Base-by-base conservation (phyloP, 306 rosid genomes). In the Lithocarpus polystachyus region DNA sequence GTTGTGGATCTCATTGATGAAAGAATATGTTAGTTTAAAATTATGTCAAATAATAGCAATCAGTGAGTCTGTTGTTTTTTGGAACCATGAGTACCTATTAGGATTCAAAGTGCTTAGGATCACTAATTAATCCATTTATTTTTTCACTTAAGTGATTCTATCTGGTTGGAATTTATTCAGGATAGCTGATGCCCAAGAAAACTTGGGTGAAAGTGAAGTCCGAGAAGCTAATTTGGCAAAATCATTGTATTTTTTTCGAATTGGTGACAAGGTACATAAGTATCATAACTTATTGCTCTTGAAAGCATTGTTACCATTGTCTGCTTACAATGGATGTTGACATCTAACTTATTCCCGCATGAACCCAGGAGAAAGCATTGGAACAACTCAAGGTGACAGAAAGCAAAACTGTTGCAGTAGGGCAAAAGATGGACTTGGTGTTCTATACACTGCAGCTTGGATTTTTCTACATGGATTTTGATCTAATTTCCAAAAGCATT, bases 131-230 rank as follows among this genome's bases (percentile, higher is more conserved):
- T 67, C 23, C 10, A 28, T 33, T 18, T 45, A 19, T 67, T 31
- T 67, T 18, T 60, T 43, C 13, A 24, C 78, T 72, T 57, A 73
- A 65, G 40, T 51, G 55, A 40, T 57, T 82, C 12, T 52, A 51
- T 79, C 62, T 77, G 68, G 73, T 56, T 86, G 79, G 24, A 67
- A 75, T 77, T 57, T 84, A 69, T 83, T 60, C 40, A 95, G 99
- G 90, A 93, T 95, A 86, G 97, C 98, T 74, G 99, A 95, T 73
- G 98, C 99, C 0, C 98, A 95, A 83, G 99, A 95, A 72, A 95
- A 95, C 87, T 86, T 95, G 52, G 99, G 99, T 10, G 99, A 95
- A 89, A 95, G 99, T 88, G 99, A 95, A 89, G 99, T 95, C 56
- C 90, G 99, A 43, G 99, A 95, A 86, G 99, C 99, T 75, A 98